Base-by-base conservation (phyloP, 2,329 filamentous ascomycete species). In the Exophiala lecanii-corni region DNA sequence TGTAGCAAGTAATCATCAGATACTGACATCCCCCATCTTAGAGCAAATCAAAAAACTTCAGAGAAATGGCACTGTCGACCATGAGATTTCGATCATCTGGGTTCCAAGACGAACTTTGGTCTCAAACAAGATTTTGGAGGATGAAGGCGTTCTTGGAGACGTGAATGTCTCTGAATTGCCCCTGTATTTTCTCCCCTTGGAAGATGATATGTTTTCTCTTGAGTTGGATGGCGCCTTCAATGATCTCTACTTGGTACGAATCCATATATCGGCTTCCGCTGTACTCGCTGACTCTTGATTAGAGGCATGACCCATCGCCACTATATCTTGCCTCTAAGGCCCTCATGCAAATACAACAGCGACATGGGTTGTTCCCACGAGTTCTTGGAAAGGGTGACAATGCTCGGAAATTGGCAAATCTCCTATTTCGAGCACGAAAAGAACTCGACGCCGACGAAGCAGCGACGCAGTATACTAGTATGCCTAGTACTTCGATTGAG, bases 21-120 rank as follows among this genome's bases (percentile, higher is more conserved):
- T 71, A 72, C 79, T 84, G 66, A 84, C 75, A 75, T 62, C 49
- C 42, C 26, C 47, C 41, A 58, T 39, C 60, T 9, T 32, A 96
- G 91, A 86, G 56, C 89, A 97, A 71, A 89, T 97, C 57, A 91
- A 89, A 64, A 82, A 86, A 48, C 74, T 97, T 45, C 87, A 91
- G 58, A 84, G 84, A 59, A 88, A 92, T 64, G 89, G 85, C 61
- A 84, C 88, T 59, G 86, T 83, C 35, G 86, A 89, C 55, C 92
- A 98, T 76, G 91, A 98, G 57, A 95, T 97, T 62, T 91, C 89
- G 51, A 84, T 98, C 56, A 91, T 96, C 62, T 97, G 92, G 86
- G 86, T 94, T 31, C 91, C 94, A 4, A 81, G 92, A 45, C 84
- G 92, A 49, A 97, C 92, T 3, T 73, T 94, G 41, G 84, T 97